Evolutionary conservation across 495 filamentous ascomycete species (phyloP).

Genomic region (Aspergillus nanangensis): DNA sequence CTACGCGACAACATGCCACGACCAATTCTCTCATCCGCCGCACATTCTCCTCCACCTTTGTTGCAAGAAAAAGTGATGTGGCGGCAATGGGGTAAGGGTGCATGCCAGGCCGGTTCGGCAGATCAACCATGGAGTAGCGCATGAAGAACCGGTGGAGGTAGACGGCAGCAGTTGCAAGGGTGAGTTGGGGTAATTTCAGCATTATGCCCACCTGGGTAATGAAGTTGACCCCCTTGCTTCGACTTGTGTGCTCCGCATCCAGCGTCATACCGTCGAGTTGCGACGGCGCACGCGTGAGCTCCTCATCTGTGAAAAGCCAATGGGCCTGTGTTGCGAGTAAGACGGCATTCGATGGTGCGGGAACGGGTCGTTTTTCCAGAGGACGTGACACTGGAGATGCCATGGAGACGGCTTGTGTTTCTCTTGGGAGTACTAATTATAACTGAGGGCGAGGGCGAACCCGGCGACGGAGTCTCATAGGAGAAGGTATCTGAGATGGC

Average conservation of each 20-base stretch:
- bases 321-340: conserved; percentile 58
- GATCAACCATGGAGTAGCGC: conserved; percentile 69
- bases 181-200: conserved; percentile 87
- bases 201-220: conserved; percentile 91
- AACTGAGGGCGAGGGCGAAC: not conserved
- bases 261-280: conserved; percentile 74
- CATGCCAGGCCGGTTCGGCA: conserved; percentile 56
- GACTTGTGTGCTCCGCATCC: conserved; percentile 68
- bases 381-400: conserved; percentile 24
- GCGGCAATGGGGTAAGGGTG: conserved; percentile 91
- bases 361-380: conserved; percentile 37
- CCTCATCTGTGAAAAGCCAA: conserved; percentile 86
- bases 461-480: not conserved
- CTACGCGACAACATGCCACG: conserved; percentile 86
- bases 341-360: conserved; percentile 44
- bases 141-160: conserved; percentile 96
- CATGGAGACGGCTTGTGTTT: conserved; percentile 18
- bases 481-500: not conserved
- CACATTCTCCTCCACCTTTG: conserved; percentile 94
- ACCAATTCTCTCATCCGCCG: conserved; percentile 92
- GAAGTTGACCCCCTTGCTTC: conserved; percentile 92
- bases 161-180: conserved; percentile 83
- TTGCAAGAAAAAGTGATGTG: conserved; percentile 85
- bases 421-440: not conserved
- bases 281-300: conserved; percentile 77